Conservation (phyloP, 2,329 filamentous ascomycete species). For the Tympanopsis confertula region DNA sequence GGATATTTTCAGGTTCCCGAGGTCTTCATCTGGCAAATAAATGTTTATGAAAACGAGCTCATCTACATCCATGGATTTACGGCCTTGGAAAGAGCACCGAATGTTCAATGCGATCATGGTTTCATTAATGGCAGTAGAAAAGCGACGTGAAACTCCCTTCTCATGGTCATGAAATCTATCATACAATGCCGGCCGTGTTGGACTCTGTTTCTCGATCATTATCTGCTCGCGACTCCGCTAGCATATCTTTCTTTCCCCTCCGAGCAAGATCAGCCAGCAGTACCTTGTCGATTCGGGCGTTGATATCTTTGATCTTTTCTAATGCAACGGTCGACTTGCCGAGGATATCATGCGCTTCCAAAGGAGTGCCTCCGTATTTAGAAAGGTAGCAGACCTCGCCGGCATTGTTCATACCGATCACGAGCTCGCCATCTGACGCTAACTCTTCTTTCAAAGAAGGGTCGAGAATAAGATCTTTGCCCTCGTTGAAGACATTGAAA, state of each 20-base stretch:
- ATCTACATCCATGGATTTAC: too few relatives aligned
- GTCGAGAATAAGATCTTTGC: slow-evolving; percentile 37
- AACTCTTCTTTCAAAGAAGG: slow-evolving; percentile 39
- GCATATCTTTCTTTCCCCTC: slow-evolving; percentile 31
- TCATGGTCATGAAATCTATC: too few relatives aligned
- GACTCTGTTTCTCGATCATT: too few relatives aligned
- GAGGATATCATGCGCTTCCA: slow-evolving; percentile 46
- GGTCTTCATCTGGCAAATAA: too few relatives aligned
- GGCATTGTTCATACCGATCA: slow-evolving; percentile 50
- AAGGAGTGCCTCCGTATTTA: slow-evolving; percentile 49
- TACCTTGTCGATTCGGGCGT: slow-evolving; percentile 39
- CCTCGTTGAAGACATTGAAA: slow-evolving; percentile 43
- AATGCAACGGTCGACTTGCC: slow-evolving; percentile 43
- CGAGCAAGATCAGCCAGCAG: slow-evolving; percentile 45
- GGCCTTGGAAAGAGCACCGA: too few relatives aligned
- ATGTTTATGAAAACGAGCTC: too few relatives aligned
- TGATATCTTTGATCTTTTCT: slow-evolving; percentile 48
- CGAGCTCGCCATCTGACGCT: slow-evolving; percentile 35
- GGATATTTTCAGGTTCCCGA: too few relatives aligned
- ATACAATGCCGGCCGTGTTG: too few relatives aligned
- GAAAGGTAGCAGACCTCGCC: slow-evolving; percentile 56
- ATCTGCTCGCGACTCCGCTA: slow-evolving; percentile 44
- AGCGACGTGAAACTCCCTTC: too few relatives aligned
- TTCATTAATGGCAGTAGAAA: too few relatives aligned
- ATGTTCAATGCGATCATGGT: too few relatives aligned